These are phyloP conservation scores for Vitis hybrid DNA, from an alignment of 177 flowering plant species.

Conservation along the genomic window DNA sequence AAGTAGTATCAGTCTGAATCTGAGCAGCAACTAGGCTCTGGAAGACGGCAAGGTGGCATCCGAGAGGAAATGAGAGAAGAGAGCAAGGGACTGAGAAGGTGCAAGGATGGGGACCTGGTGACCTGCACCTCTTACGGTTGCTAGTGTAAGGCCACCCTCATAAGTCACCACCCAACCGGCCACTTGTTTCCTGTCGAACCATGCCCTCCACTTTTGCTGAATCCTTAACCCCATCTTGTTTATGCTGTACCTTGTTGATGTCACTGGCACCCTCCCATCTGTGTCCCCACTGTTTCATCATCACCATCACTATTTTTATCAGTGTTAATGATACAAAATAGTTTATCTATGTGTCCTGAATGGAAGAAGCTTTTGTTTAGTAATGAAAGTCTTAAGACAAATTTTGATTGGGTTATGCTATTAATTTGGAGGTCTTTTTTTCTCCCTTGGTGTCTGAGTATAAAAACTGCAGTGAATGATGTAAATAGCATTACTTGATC, in stretches of 20 bases:
- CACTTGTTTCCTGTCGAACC: constrained; percentile 43
- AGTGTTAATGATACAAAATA: too few species aligned
- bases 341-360: too few species aligned
- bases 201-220: constrained; percentile 44
- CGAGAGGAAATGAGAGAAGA: constrained; percentile 48
- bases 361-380: too few species aligned
- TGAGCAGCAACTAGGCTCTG: constrained; percentile 19
- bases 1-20: too few species aligned
- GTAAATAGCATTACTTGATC: too few species aligned
- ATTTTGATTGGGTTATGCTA: too few species aligned
- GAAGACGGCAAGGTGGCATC: constrained; percentile 34
- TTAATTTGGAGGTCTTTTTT: too few species aligned
- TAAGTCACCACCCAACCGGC: constrained; percentile 48
- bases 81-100: constrained; percentile 44
- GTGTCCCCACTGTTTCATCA: constrained; percentile 48
- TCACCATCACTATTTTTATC: too few species aligned
- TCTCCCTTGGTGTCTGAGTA: too few species aligned
- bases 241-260: constrained; percentile 50
- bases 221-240: constrained; percentile 35
- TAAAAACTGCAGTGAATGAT: too few species aligned
- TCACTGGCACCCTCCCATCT: constrained; percentile 56
- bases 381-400: too few species aligned
- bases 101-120: constrained; percentile 52
- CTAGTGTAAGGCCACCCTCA: constrained; percentile 42
- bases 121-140: constrained; percentile 57